These are phyloP conservation scores for Sphagnurus paluster DNA, from an alignment of 1,284 basidiomycete genomes.

Conservation along the genomic window DNA sequence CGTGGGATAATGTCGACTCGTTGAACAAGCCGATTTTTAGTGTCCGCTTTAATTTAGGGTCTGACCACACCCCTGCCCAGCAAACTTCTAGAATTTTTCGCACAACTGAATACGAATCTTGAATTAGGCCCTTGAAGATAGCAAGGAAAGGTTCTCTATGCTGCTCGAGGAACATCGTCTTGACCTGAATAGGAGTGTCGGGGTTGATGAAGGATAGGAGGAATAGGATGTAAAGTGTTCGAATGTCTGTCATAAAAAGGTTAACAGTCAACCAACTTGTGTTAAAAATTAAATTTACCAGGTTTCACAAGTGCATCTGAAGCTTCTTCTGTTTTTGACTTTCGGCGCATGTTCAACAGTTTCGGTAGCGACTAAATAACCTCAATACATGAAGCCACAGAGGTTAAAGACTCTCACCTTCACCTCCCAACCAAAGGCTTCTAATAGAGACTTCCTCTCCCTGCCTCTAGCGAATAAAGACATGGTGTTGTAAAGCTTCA, in stretches of 20 bases:
- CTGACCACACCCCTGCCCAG: slow-evolving; percentile 72
- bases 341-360: slow-evolving; percentile 69
- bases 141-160: slow-evolving; percentile 60
- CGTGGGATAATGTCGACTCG: slow-evolving; percentile 62
- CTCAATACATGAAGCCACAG: slow-evolving; percentile 8
- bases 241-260: slow-evolving; percentile 52
- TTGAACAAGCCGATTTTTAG: slow-evolving; percentile 68
- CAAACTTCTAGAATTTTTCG: slow-evolving; percentile 61
- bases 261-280: not conserved
- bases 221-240: slow-evolving; percentile 67
- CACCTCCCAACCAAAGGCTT: slow-evolving; percentile 73
- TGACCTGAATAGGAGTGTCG: slow-evolving; percentile 48
- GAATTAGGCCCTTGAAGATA: slow-evolving; percentile 66
- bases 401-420: slow-evolving; percentile 51
- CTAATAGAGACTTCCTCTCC: slow-evolving; percentile 60
- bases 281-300: slow-evolving; percentile 38
- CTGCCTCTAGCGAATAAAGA: slow-evolving; percentile 63
- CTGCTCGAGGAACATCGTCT: slow-evolving; percentile 65
- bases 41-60: slow-evolving; percentile 66
- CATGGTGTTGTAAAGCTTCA: slow-evolving; percentile 63
- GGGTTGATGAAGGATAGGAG: slow-evolving; percentile 67
- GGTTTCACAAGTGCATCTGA: slow-evolving; percentile 51
- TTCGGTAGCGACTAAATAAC: slow-evolving; percentile 57
- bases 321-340: slow-evolving; percentile 40
- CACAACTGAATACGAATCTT: slow-evolving; percentile 61